Conservation (phyloP, 257 asterid species). For the Ballota nigra region DNA sequence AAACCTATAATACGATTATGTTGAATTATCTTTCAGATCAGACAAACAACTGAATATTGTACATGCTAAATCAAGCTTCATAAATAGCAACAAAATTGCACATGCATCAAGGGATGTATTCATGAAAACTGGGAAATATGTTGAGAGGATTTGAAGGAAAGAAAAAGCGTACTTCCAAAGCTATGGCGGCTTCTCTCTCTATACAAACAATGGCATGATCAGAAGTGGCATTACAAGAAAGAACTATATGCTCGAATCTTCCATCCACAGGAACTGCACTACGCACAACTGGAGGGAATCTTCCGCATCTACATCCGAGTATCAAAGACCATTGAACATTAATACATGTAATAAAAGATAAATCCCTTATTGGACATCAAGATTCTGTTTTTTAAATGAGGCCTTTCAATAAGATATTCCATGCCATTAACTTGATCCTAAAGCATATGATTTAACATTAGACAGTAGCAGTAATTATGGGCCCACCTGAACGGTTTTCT, state of each 20-base stretch:
- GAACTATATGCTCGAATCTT: conserved; percentile 89
- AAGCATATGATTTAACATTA: neutral
- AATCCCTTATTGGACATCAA: neutral
- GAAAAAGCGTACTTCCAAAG: conserved; percentile 58
- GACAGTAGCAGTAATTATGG: neutral
- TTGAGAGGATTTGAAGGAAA: neutral
- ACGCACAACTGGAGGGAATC: conserved; percentile 76
- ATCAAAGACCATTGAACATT: neutral
- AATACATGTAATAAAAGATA: neutral
- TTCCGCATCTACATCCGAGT: conserved; percentile 49
- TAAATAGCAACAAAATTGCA: neutral
- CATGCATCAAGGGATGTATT: neutral
- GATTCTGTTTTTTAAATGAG: neutral
- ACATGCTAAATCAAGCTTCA: neutral
- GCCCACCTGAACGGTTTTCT: conserved; percentile 75
- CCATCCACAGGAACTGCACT: conserved; percentile 93
- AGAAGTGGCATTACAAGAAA: conserved; percentile 85
- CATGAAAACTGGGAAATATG: neutral
- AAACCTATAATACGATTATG: no score
- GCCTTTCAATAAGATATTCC: neutral
- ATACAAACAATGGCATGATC: conserved; percentile 89
- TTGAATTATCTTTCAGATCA: no score
- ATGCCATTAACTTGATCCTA: conserved; percentile 11
- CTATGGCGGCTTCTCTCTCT: conserved; percentile 70
- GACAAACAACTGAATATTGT: no score